Evolutionary conservation across 2,329 filamentous ascomycete genomes (phyloP), one percentile per base, ranked within the genome.

Genomic region (Sporothrix curviconia): DNA sequence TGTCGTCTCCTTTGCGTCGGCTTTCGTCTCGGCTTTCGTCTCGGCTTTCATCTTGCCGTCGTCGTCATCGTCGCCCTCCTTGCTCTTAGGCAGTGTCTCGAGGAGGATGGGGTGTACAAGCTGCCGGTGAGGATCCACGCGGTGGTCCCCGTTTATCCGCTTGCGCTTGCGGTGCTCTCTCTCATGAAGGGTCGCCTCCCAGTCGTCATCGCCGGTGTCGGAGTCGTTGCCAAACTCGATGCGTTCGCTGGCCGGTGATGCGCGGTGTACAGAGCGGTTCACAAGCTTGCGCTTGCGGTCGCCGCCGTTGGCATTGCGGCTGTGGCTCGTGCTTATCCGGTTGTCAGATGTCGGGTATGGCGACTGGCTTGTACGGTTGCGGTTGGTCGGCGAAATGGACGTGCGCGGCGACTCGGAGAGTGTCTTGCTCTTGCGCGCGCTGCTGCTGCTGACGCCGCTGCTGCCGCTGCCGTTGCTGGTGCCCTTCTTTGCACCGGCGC

Each of bases 121-220:
- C 47, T 70, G 69, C 43, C 72, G 71, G 42, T 75, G 72, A 40
- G 70, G 70, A 17, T 68, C 66, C 3, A 51, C 32, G 17, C n/a
- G 40, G 2, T 44, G 55, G 39, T 44, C 36, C 11, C n/a, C 59
- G 28, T 56, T 55, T n/a, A 34, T n/a, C 28, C 54, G 46, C 22
- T 61, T 62, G 34, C 66, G 67, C 62, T 77, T 78, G 62, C 76
- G 71, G 59, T 77, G 71, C 71, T 82, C 81, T 60, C 71, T 73
- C 47, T 70, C 69, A 50, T 77, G 74, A 47, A 80, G 66, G 19
- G 60, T 58, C 11, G 68, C 73, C 67, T 76, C 75, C 74, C 79
- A 82, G 59, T 73, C 72, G 51, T 79, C 76, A 60, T 79, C 77
- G 55, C 78, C 78, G 40, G 78, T 77, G 52, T 72, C 78, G 56